A percentile compares a stretch with the other conserved stretches of the same genome.
phyloP scores from a whole-genome alignment of 2,329 filamentous ascomycete species.

The Penicillium brevicompactum region DNA sequence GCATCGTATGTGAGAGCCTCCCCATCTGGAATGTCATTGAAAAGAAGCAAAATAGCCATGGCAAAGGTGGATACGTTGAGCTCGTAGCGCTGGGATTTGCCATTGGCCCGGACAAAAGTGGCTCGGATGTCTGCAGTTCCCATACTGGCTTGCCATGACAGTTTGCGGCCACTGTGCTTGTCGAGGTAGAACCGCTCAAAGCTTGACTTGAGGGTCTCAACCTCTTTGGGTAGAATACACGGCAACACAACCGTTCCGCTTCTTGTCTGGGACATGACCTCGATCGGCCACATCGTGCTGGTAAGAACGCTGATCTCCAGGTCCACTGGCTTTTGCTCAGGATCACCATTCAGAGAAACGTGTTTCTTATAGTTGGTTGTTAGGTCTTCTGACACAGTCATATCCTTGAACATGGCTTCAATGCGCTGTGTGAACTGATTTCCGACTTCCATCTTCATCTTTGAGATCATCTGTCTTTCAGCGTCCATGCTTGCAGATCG shows the following conservation, averaged over 20 bases:
- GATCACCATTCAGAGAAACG: constrained; percentile 60
- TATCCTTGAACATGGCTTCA: constrained; percentile 97
- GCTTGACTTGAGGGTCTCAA: constrained; percentile 75
- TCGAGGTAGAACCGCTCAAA: constrained; percentile 88
- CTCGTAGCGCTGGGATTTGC: constrained; percentile 79
- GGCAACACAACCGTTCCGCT: constrained; percentile 48
- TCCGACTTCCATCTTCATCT: constrained; percentile 96
- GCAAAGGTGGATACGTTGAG: constrained; percentile 89
- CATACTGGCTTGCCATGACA: constrained; percentile 78
- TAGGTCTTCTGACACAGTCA: constrained; percentile 83
- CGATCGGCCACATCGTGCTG: constrained; percentile 92
- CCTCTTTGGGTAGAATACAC: constrained; percentile 74
- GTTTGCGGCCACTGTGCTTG: constrained; percentile 81
- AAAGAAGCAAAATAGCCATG: constrained; percentile 86
- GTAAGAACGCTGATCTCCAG: constrained; percentile 84
- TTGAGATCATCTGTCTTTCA: constrained; percentile 91
- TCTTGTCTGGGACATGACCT: constrained; percentile 70
- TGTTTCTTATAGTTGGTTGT: constrained; percentile 75
- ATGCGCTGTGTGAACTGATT: constrained; percentile 92
- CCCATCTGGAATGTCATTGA: constrained; percentile 70
- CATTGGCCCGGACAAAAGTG: constrained; percentile 69
- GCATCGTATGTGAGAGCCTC: constrained; percentile 67
- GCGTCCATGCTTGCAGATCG: constrained; percentile 90
- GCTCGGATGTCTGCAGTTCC: constrained; percentile 87
- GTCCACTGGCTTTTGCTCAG: constrained; percentile 68